A percentile compares a stretch with the other conserved stretches of the same genome.
These are phyloP conservation scores for Metschnikowia cubensis DNA, from an alignment of 805 yeast species.

Conservation along the genomic window DNA sequence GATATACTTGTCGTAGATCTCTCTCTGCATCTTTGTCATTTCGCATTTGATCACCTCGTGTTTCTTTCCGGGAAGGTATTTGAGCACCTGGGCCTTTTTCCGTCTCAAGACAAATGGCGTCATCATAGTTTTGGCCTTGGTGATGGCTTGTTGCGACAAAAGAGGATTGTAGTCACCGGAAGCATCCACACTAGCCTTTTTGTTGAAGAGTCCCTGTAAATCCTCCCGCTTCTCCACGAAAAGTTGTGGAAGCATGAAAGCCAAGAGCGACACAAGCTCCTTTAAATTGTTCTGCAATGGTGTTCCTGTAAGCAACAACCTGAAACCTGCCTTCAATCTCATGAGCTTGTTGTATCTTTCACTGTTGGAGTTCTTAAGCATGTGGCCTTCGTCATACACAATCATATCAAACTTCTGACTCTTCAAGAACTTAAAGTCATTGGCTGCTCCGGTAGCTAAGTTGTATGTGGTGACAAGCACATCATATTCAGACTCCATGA, in stretches of 20 bases:
- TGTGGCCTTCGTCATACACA: conserved; percentile 96
- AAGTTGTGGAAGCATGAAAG: conserved; percentile 82
- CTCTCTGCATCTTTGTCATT: conserved; percentile 50
- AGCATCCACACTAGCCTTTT: conserved; percentile 69
- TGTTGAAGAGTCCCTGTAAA: conserved; percentile 77
- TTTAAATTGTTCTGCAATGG: conserved; percentile 91
- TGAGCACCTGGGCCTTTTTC: conserved; percentile 85
- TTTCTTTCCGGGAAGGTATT: conserved; percentile 77
- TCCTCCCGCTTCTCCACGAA: conserved; percentile 82
- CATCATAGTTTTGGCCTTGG: conserved; percentile 96
- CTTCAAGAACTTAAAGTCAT: conserved; percentile 75
- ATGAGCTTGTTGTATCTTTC: conserved; percentile 86
- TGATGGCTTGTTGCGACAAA: conserved; percentile 84
- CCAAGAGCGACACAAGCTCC: conserved; percentile 84
- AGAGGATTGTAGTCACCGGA: conserved; percentile 63
- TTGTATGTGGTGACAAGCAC: conserved; percentile 93
- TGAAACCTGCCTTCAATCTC: conserved; percentile 77
- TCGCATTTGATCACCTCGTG: conserved; percentile 65
- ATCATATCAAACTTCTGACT: conserved; percentile 76
- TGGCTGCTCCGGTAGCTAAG: conserved; percentile 80
- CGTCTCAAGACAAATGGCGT: conserved; percentile 94
- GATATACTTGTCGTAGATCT: conserved; percentile 61
- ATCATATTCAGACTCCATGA: conserved; percentile 62
- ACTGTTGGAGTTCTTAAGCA: conserved; percentile 83
- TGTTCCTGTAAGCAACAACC: conserved; percentile 90